Conservation (phyloP, 805 yeast genomes). For the Yueomyces sinensis region DNA sequence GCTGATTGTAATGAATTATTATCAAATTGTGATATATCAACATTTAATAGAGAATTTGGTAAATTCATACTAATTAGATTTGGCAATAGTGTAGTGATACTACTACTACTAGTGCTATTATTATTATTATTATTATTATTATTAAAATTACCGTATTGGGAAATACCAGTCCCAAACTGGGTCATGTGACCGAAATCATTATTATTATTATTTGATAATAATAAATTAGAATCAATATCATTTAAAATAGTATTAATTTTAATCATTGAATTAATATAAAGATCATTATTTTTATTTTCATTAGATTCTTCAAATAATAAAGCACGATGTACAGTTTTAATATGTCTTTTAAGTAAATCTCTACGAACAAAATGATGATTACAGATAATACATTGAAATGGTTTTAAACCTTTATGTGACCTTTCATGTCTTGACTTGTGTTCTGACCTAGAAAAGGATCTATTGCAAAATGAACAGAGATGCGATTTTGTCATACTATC, state of each 20-base stretch:
- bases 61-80: background rate
- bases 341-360: conserved; percentile 64
- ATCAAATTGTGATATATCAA: background rate
- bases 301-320: too few species aligned
- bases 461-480: conserved; percentile 66
- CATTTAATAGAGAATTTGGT: background rate
- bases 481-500: conserved; percentile 15
- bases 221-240: too few species aligned
- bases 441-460: conserved; percentile 69
- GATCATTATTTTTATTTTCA: too few species aligned
- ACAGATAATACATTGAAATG: conserved; percentile 62
- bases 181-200: too few species aligned
- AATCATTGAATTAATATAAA: too few species aligned
- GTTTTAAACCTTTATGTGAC: conserved; percentile 70
- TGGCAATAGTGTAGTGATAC: background rate
- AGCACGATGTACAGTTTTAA: conserved; percentile 55
- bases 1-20: background rate
- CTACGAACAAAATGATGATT: conserved; percentile 63
- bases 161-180: too few species aligned
- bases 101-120: too few species aligned
- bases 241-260: too few species aligned
- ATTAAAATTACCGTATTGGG: too few species aligned
- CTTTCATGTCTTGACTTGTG: conserved; percentile 70
- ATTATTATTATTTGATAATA: too few species aligned
- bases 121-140: too few species aligned